A percentile compares a stretch with the other conserved stretches of the same genome.
These are phyloP conservation scores for Microbotryomycetes sp. DNA, from an alignment of 1,284 basidiomycete species.

Conservation along the genomic window DNA sequence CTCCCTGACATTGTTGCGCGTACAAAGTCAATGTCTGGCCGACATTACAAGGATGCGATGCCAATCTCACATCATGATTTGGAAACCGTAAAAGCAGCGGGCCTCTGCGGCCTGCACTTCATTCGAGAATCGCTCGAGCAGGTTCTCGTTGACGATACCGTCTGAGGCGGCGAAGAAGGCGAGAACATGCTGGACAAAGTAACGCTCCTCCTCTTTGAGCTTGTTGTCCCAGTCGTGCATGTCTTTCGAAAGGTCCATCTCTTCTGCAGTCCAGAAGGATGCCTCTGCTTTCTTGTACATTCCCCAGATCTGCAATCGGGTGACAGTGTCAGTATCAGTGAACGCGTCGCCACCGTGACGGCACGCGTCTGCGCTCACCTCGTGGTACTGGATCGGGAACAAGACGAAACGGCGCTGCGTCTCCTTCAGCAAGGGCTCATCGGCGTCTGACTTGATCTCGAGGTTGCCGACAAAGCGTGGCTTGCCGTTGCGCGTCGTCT, in stretches of 20 bases:
- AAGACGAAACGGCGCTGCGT: slow-evolving; percentile 37
- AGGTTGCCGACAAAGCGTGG: slow-evolving; percentile 38
- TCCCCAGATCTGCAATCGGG: slow-evolving; percentile 34
- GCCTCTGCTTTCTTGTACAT: slow-evolving; percentile 41
- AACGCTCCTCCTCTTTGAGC: slow-evolving; percentile 44
- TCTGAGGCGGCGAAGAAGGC: slow-evolving; percentile 47
- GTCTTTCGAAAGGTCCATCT: slow-evolving; percentile 47
- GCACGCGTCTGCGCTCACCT: slow-evolving; percentile 24
- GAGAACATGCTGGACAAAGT: slow-evolving; percentile 46
- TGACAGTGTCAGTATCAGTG: background rate
- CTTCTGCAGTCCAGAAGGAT: slow-evolving; percentile 47
- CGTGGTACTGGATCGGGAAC: slow-evolving; percentile 40
- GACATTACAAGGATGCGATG: background rate
- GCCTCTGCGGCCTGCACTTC: slow-evolving; percentile 47
- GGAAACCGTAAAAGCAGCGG: slow-evolving; percentile 47
- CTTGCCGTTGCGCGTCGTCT: background rate
- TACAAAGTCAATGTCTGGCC: background rate
- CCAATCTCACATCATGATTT: slow-evolving; percentile 45
- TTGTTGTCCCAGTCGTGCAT: slow-evolving; percentile 46
- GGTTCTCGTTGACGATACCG: slow-evolving; percentile 48
- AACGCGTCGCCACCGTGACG: background rate
- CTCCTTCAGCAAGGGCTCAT: slow-evolving; percentile 38
- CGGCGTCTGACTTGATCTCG: slow-evolving; percentile 36
- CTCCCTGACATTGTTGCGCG: slow-evolving; percentile 37
- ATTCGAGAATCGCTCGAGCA: slow-evolving; percentile 44